phyloP scores from a whole-genome alignment of 768 basidiomycete species.

The Russula earlei region DNA sequence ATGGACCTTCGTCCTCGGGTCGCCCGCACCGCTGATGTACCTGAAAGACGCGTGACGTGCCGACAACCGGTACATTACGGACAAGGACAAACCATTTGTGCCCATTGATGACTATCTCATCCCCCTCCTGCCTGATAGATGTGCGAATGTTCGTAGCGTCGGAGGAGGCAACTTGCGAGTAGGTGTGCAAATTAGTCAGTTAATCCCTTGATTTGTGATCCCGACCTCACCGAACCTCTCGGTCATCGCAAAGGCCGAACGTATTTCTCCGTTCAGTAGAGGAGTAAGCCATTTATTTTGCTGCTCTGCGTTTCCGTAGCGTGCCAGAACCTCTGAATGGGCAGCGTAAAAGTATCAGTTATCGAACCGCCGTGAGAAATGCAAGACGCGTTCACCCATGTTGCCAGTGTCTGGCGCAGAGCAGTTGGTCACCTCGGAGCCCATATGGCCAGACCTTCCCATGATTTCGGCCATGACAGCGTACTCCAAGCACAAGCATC shows the following conservation, averaged over 20 bases:
- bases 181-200: slow-evolving; percentile 9
- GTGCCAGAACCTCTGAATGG: slow-evolving; percentile 81
- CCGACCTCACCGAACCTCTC: slow-evolving; percentile 66
- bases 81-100: slow-evolving; percentile 74
- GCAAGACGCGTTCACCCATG: slow-evolving; percentile 57
- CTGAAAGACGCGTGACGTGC: slow-evolving; percentile 29
- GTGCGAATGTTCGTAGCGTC: slow-evolving; percentile 94
- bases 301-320: slow-evolving; percentile 86
- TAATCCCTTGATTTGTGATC: neutral
- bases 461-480: slow-evolving; percentile 96
- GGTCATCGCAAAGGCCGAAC: slow-evolving; percentile 96
- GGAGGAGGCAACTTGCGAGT: slow-evolving; percentile 67
- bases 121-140: slow-evolving; percentile 71
- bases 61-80: neutral
- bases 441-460: slow-evolving; percentile 73
- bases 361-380: neutral
- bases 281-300: slow-evolving; percentile 86
- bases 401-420: slow-evolving; percentile 97
- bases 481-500: slow-evolving; percentile 44
- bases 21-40: slow-evolving; percentile 98
- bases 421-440: slow-evolving; percentile 85
- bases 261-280: slow-evolving; percentile 84
- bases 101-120: slow-evolving; percentile 88
- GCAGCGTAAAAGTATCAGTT: neutral
- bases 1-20: slow-evolving; percentile 82